These are phyloP conservation scores for Nothomitra cinnamomea DNA, from an alignment of 2,329 filamentous ascomycete species.

Conservation along the genomic window DNA sequence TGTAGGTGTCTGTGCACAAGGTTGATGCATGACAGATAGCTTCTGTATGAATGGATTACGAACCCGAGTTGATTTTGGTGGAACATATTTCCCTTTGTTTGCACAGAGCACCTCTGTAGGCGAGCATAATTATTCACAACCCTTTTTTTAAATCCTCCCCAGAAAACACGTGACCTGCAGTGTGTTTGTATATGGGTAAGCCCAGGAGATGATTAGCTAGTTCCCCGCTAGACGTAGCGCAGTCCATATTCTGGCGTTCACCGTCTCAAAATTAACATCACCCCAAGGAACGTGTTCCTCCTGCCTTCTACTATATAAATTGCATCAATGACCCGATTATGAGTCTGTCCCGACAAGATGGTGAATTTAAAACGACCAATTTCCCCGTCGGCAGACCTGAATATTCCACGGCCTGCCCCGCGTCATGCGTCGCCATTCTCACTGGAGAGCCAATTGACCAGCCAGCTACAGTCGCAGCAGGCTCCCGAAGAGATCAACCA, in stretches of 20 bases:
- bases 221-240: background rate
- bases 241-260: background rate
- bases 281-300: no score
- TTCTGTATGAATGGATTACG: no score
- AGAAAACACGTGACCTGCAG: no score
- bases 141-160: no score
- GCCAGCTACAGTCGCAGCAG: conserved; percentile 15
- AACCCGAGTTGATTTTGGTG: no score
- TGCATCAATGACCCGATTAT: background rate
- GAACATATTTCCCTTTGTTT: no score
- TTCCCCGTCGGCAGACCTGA: background rate
- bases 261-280: no score
- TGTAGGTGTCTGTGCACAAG: no score
- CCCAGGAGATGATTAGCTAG: background rate
- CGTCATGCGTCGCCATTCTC: conserved; percentile 7
- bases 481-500: background rate
- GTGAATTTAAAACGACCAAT: background rate
- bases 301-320: background rate
- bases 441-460: conserved; percentile 22
- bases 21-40: no score
- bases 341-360: background rate
- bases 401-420: background rate
- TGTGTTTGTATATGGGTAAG: background rate
- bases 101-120: no score
- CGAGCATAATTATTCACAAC: no score